Conservation (phyloP, 179 eudicot species). For the Carnegiea gigantea region DNA sequence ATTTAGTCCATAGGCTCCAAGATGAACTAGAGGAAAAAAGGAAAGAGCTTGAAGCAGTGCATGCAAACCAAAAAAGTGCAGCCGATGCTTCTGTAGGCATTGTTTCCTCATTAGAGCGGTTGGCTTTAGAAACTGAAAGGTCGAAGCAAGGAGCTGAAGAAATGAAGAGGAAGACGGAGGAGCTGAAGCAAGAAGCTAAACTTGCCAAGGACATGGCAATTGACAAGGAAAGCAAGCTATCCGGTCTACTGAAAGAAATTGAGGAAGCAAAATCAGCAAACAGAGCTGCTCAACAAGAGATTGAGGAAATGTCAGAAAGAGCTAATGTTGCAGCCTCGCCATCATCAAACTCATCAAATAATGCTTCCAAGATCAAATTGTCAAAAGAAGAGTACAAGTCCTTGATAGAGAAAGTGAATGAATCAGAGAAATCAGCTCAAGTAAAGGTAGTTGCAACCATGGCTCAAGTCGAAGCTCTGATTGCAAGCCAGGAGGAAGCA, state of each 20-base stretch:
- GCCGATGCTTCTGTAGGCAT: conserved; percentile 34
- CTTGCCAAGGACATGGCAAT: conserved; percentile 27
- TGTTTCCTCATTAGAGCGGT: conserved; percentile 35
- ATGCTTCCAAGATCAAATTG: conserved; percentile 41
- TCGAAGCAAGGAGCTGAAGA: conserved; percentile 44
- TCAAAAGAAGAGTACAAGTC: conserved; percentile 50
- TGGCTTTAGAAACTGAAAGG: conserved; percentile 40
- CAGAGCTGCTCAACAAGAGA: conserved; percentile 46
- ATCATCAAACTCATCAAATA: conserved; percentile 22
- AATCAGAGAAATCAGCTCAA: conserved; percentile 44
- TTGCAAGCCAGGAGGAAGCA: conserved; percentile 56
- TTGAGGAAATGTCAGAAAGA: conserved; percentile 30
- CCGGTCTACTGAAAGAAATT: conserved; percentile 42
- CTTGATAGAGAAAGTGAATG: conserved; percentile 46
- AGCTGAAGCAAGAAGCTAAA: conserved; percentile 46
- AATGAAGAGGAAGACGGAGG: conserved; percentile 24
- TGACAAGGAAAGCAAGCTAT: conserved; percentile 47
- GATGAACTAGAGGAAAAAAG: conserved; percentile 44
- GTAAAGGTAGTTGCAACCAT: conserved; percentile 51
- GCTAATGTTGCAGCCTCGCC: conserved; percentile 14
- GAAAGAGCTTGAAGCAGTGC: conserved; percentile 49
- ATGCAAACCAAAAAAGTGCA: conserved; percentile 37
- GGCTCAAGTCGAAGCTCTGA: conserved; percentile 65
- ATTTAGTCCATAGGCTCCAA: conserved; percentile 29
- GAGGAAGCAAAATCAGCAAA: conserved; percentile 64